Evolutionary conservation across 2,329 filamentous ascomycete genomes (phyloP), one percentile per base, ranked within the genome.

Genomic region (Claviceps maximensis): DNA sequence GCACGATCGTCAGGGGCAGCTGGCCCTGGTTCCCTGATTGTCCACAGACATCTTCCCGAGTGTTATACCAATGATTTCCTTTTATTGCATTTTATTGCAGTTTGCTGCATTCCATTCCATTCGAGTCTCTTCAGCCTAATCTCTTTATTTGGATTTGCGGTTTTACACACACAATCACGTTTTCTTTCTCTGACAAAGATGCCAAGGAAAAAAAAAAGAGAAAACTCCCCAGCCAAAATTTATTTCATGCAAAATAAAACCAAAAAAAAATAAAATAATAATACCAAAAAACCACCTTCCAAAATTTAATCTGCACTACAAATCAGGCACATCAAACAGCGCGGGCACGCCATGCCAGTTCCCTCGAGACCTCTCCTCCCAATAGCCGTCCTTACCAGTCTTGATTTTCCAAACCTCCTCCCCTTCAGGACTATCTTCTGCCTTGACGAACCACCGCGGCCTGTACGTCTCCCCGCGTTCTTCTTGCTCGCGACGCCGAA

Each of bases 331-430:
- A 15, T 64, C 61, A 59, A 78, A 82, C 51, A 82, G 71, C 47
- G 78, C 69, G 57, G 74, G 70, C 36, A 80, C 66, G 5, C 75
- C 76, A 4, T 63, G 67, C 88, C 87, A 95, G 53, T 73, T 73
- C 1, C 83, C 83, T 58, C 72, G 79, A 2, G 74, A 77, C 56
- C 91, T 79, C 69, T 88, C 84, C 64, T 95, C 90, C 93, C 93
- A 98, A 69, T 98, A 98, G 9, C 88, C 84, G 19, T 94, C 89
- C 68, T 85, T 89, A 21, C 89, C 89, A 2, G 74, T 74, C 71
- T 84, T 93, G 57, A 95, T 68, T 61, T 82, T 78, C 87, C 87
- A 87, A 12, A 85, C 74, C 63, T 86, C 82, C 63, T 86, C 83
- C 4, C 77, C 78, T 48, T 79, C 76, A 15, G 71, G 70, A 2